Evolutionary conservation across 306 rosid genomes (phyloP).

Genomic region (Lupinus albus): DNA sequence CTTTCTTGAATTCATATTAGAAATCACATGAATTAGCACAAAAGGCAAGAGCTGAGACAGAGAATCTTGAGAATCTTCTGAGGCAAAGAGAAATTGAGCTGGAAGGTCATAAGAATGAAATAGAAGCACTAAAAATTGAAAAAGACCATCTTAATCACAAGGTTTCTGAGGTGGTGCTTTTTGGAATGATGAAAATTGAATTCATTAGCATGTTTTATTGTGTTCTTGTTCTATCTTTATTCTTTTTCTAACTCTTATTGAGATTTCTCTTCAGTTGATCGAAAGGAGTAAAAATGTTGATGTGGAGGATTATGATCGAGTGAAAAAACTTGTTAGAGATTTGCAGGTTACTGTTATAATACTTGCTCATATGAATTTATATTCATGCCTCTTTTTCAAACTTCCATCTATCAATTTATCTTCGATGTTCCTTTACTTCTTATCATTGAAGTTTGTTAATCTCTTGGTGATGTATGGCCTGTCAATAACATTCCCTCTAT

Average conservation of each 20-base stretch:
- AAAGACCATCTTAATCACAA: conserved; percentile 59
- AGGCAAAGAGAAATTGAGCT: conserved; percentile 64
- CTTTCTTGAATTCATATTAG: conserved; percentile 44
- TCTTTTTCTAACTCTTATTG: conserved; percentile 4
- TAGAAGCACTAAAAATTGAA: conserved; percentile 63
- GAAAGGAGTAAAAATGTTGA: conserved; percentile 70
- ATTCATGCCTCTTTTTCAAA: not conserved
- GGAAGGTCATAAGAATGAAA: conserved; percentile 62
- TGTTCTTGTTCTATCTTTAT: not conserved
- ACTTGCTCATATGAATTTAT: not conserved
- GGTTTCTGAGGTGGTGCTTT: conserved; percentile 72
- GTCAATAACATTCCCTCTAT: not conserved
- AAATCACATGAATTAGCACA: conserved; percentile 75
- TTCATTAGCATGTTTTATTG: not conserved
- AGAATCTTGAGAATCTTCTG: conserved; percentile 62
- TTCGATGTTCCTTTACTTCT: not conserved
- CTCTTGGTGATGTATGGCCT: conserved; percentile 9
- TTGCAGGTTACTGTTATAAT: conserved; percentile 56
- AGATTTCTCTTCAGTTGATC: conserved; percentile 56
- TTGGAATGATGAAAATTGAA: conserved; percentile 24
- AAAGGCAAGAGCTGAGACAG: conserved; percentile 58
- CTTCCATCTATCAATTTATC: conserved; percentile 2
- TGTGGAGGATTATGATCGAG: conserved; percentile 73
- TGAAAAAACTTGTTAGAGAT: conserved; percentile 64
- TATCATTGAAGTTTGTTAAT: not conserved